These are phyloP conservation scores for Silene conica DNA, from an alignment of 148 eudicot genomes.

Conservation along the genomic window DNA sequence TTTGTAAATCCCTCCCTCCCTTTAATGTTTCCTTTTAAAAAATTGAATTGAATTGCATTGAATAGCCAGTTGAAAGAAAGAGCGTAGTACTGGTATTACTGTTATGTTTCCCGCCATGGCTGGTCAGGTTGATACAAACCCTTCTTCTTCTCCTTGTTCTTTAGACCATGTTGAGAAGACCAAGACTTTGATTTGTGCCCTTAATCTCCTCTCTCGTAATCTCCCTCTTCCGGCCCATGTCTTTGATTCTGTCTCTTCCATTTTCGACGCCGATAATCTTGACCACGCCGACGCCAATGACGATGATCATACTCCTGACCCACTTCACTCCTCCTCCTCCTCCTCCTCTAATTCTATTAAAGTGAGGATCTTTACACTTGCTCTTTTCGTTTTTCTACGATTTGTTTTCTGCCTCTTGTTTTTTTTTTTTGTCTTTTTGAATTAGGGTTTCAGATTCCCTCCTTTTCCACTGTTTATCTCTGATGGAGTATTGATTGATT, in stretches of 20 bases:
- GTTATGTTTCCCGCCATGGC: constrained; percentile 34
- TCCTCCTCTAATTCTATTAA: constrained; percentile 19
- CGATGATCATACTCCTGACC: constrained; percentile 7
- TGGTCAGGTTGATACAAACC: constrained; percentile 20
- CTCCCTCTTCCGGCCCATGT: constrained; percentile 79
- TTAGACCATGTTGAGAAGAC: constrained; percentile 50
- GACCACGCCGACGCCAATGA: not conserved
- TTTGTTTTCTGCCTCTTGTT: constrained; percentile 1
- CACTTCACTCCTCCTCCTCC: not conserved
- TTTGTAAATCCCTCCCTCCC: not conserved
- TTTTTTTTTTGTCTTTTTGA: not conserved
- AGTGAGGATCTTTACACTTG: constrained; percentile 21
- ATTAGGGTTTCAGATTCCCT: not conserved
- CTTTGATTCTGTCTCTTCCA: constrained; percentile 60
- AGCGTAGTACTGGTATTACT: no score
- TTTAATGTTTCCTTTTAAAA: no score
- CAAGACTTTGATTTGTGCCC: constrained; percentile 80
- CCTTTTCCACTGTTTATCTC: not conserved
- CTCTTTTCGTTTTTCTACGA: not conserved
- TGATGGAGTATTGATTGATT: not conserved
- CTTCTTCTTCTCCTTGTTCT: constrained; percentile 8
- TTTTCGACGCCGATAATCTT: constrained; percentile 31
- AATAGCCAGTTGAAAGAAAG: constrained; percentile 13
- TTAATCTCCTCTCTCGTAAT: constrained; percentile 84
- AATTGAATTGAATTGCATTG: not conserved